Base-by-base conservation (phyloP, 768 basidiomycete genomes). In the Brasilioporus rufonigricans region DNA sequence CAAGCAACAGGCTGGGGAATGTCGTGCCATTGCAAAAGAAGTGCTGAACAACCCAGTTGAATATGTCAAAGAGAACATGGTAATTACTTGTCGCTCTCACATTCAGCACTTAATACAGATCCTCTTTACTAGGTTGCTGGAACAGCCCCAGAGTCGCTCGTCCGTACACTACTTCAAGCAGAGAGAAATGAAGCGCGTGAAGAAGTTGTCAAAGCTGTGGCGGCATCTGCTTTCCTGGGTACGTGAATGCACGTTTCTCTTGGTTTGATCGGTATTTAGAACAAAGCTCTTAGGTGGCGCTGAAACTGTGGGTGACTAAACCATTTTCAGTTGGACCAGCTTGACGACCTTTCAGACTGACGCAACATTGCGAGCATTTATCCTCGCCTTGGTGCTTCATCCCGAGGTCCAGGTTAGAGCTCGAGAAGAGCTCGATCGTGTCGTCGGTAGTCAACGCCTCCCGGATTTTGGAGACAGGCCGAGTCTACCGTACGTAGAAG, bases 311-410 rank as follows among this genome's bases (percentile, higher is more conserved):
- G 8, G 68, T 49, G 18, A 5, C 11, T 16, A 40, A 21, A 8
- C 3, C 27, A 1, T 19, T 26, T 27, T 16, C 7, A 4, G 18
- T 12, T 16, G 21, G 2, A 21, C 27, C 18, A 31, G n/a, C 14
- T 46, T 54, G 32, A 56, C 48, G 2, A 16, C 31, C 0, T 27
- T 31, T 18, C 50, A 71, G 65, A 60, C 24, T 19, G 50, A 50
- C 55, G 52, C 52, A 2, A 55, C 41, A 1, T 1, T 71, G 12
- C 53, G 43, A 21, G 48, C 65, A 11, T 74, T 75, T 52, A 43
- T 71, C 46, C 63, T 74, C 7, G 71, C 68, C 18, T 73, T 75
- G 72, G 33, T 69, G 9, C 63, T 65, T 21, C 39, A 72, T 48
- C 73, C 73, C 3, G 64, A 70, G 23, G 59, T 66, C 9, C 71